Base-by-base conservation (phyloP, 2,329 filamentous ascomycete genomes). In the Epichloe elymi region DNA sequence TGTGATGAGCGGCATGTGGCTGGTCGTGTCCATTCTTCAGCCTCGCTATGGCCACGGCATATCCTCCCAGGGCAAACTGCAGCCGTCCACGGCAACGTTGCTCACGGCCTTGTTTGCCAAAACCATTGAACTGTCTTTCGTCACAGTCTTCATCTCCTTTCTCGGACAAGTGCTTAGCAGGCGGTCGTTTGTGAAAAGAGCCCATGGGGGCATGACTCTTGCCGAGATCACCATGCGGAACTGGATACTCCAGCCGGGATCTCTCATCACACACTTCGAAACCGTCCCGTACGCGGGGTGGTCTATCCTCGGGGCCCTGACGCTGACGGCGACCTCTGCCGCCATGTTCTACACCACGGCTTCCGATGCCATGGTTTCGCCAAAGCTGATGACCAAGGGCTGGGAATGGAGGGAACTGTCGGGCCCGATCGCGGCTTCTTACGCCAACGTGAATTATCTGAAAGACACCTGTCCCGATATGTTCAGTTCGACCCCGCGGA, bases 211-310 rank as follows among this genome's bases (percentile, higher is more conserved):
- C 2, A 76, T 90, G 52, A 87, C 80, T 0, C 74, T 91, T 15
- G 82, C 86, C 0, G 86, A 91, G 60, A 79, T 90, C 70, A 83
- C 77, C 15, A 88, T 91, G 84, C 75, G 86, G 45, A 76, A 76
- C 42, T 91, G 86, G 86, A 76, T 84, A 19, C 78, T 82, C 45
- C 80, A 85, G 64, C 85, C 85, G 0, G 86, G 86, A 0, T 83
- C 80, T 0, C 71, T 91, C 55, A 70, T 91, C 19, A 86, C 83
- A 0, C 81, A 87, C 57, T 84, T 74, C 65, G 74, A 83, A 54
- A 78, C 76, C 4, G 68, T 89, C 1, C 74, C 75, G 5, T 82
- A 84, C 53, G 82, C 83, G 0, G 82, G 73, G 0, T 56, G 78
- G 1, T 84, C 82, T 0, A 57, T 86, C 0, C 67, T 90, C 1